Percentiles rank a stretch among this genome's conserved stretches.
These are phyloP conservation scores for Inonotus obliquus DNA, from an alignment of 1,284 basidiomycete species.

Conservation along the genomic window DNA sequence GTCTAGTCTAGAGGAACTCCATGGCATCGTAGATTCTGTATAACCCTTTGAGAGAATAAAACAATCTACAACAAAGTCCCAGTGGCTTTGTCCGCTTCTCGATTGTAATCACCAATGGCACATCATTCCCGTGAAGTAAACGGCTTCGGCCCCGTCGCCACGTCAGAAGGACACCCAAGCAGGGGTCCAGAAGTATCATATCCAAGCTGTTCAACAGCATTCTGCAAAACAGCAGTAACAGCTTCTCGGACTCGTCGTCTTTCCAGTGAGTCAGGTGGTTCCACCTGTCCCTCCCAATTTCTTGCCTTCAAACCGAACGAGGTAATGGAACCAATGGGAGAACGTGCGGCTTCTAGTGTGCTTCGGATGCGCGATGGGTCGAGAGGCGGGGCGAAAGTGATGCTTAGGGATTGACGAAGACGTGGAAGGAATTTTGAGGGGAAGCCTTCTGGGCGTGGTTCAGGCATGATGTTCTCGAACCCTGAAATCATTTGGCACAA, in stretches of 20 bases:
- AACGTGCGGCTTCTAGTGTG: constrained; percentile 22
- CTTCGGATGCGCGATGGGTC: constrained; percentile 37
- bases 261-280: constrained; percentile 21
- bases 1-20: too few relatives aligned
- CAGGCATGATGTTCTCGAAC: constrained; percentile 89
- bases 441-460: constrained; percentile 51
- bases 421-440: constrained; percentile 72
- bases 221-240: constrained; percentile 55
- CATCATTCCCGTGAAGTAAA: background rate
- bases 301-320: background rate
- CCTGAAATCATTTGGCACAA: constrained; percentile 37
- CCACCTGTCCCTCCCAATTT: background rate
- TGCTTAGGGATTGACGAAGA: constrained; percentile 53
- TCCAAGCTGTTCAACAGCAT: constrained; percentile 56
- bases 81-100: too few relatives aligned
- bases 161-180: constrained; percentile 2
- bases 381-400: constrained; percentile 71
- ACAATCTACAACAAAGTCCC: too few relatives aligned
- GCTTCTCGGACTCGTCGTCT: constrained; percentile 43
- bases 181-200: constrained; percentile 38
- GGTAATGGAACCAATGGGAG: background rate
- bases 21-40: too few relatives aligned
- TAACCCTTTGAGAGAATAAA: too few relatives aligned
- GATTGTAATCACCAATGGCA: too few relatives aligned
- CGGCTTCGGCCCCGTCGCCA: background rate